Conservation (phyloP, 768 basidiomycete species). For the Trametes coccinea region DNA sequence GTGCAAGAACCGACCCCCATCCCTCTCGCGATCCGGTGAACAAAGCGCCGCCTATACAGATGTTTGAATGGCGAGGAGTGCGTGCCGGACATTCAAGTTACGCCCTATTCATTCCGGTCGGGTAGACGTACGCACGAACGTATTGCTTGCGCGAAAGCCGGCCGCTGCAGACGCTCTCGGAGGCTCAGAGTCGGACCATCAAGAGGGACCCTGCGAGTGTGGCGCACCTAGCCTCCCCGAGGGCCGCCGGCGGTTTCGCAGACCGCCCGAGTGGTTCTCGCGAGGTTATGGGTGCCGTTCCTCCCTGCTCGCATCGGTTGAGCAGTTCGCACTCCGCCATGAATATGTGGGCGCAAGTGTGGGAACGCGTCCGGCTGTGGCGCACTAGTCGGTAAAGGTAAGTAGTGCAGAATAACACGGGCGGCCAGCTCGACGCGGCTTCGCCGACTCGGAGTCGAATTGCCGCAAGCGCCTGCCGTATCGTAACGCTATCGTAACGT, state of each 20-base stretch:
- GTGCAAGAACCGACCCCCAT: background rate
- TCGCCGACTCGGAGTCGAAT: background rate
- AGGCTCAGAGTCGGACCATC: background rate
- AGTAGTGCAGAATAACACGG: background rate
- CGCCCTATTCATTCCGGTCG: slow-evolving; percentile 4
- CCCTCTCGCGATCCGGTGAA: slow-evolving; percentile 3
- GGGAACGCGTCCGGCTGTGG: background rate
- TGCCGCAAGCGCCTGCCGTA: background rate
- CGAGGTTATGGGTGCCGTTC: too few species aligned
- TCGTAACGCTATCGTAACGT: background rate
- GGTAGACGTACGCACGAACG: background rate
- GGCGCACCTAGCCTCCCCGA: background rate
- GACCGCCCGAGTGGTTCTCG: too few species aligned
- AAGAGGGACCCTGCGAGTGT: background rate
- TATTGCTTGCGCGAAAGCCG: background rate
- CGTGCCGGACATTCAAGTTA: background rate
- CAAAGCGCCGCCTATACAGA: slow-evolving; percentile 8
- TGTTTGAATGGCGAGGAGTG: background rate
- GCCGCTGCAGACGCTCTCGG: background rate
- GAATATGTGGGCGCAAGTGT: background rate
- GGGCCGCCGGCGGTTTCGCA: background rate
- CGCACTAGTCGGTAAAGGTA: background rate
- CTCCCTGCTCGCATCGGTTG: too few species aligned
- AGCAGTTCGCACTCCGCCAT: background rate
- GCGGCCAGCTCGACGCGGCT: background rate